Conservation (phyloP, 1,284 basidiomycete genomes). For the Fomitopsis schrenkii region DNA sequence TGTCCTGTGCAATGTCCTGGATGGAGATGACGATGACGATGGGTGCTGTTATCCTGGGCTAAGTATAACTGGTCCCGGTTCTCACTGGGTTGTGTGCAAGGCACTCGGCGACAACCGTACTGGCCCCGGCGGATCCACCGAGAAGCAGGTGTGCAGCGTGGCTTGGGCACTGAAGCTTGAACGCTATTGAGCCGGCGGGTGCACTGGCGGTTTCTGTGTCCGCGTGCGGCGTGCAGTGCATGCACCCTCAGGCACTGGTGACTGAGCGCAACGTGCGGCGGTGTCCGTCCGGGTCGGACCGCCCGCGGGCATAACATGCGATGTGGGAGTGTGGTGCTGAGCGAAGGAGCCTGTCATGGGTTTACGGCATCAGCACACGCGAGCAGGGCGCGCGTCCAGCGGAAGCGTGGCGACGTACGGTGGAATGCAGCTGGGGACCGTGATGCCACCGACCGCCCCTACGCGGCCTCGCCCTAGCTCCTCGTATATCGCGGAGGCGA, state of each 20-base stretch:
- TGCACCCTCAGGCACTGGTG: neutral
- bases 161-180: neutral
- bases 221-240: neutral
- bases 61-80: neutral
- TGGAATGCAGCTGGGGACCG: neutral
- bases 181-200: neutral
- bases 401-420: neutral
- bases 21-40: neutral
- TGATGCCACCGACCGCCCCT: neutral
- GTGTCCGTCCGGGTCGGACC: neutral
- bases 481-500: conserved; percentile 6
- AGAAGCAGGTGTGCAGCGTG: neutral
- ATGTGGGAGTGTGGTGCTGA: neutral
- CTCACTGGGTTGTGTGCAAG: neutral
- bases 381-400: neutral
- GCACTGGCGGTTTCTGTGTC: neutral
- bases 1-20: neutral
- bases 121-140: neutral
- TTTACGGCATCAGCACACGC: neutral
- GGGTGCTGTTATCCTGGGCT: neutral
- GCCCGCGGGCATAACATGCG: neutral
- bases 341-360: neutral
- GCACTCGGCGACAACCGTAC: neutral
- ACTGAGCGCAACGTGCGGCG: neutral
- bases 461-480: neutral